These are phyloP conservation scores for Wickerhamiella australiensis DNA, from an alignment of 805 yeast species.

Conservation along the genomic window DNA sequence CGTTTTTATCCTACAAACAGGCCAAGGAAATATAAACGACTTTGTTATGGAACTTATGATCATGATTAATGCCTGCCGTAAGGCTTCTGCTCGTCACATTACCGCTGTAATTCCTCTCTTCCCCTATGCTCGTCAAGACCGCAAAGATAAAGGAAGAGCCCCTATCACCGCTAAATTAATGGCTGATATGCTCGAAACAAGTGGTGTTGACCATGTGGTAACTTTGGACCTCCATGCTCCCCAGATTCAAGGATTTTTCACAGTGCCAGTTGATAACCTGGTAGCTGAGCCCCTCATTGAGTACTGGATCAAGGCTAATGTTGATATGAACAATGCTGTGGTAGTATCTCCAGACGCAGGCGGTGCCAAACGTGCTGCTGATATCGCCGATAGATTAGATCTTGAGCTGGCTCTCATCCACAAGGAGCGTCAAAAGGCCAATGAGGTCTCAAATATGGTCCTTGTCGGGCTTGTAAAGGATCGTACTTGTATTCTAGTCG, in stretches of 20 bases:
- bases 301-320: slow-evolving; percentile 61
- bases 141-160: slow-evolving; percentile 91
- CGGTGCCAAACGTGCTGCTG: slow-evolving; percentile 96
- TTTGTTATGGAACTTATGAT: slow-evolving; percentile 75
- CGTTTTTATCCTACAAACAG: slow-evolving; percentile 48
- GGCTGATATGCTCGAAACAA: slow-evolving; percentile 85
- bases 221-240: slow-evolving; percentile 97
- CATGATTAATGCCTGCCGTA: slow-evolving; percentile 86
- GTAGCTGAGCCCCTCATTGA: slow-evolving; percentile 92
- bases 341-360: slow-evolving; percentile 98
- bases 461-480: slow-evolving; percentile 87
- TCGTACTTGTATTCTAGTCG: slow-evolving; percentile 78
- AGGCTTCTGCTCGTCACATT: slow-evolving; percentile 88
- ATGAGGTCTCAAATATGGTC: slow-evolving; percentile 95
- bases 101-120: slow-evolving; percentile 94
- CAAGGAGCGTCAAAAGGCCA: slow-evolving; percentile 92
- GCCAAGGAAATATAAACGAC: slow-evolving; percentile 78
- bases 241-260: slow-evolving; percentile 95
- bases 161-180: slow-evolving; percentile 92
- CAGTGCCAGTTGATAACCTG: slow-evolving; percentile 89
- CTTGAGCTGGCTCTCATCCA: slow-evolving; percentile 92
- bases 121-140: slow-evolving; percentile 96
- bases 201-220: slow-evolving; percentile 92
- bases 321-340: slow-evolving; percentile 47
- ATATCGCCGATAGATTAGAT: slow-evolving; percentile 88